Conservation (phyloP, 805 yeast genomes). For the Starmera dryadoides region DNA sequence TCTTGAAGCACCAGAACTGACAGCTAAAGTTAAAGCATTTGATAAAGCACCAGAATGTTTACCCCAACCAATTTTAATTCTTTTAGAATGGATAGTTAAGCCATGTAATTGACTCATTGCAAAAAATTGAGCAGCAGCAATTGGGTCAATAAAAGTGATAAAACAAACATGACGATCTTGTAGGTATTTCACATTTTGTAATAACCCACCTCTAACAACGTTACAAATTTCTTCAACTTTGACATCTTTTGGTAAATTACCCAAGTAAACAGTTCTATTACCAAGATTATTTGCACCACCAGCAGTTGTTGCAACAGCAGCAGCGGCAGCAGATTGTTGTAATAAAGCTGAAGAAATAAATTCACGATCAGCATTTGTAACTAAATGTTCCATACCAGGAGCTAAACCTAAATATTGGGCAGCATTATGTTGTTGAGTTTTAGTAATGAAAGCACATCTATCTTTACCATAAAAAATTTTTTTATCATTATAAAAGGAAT, state of each 20-base stretch:
- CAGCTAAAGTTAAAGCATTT: slow-evolving; percentile 81
- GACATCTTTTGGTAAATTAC: slow-evolving; percentile 82
- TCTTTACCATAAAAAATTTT: slow-evolving; percentile 91
- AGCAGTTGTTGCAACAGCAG: slow-evolving; percentile 91
- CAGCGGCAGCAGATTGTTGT: slow-evolving; percentile 95
- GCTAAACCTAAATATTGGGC: slow-evolving; percentile 90
- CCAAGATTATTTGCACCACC: slow-evolving; percentile 92
- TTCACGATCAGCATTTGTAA: slow-evolving; percentile 58
- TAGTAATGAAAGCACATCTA: slow-evolving; percentile 89
- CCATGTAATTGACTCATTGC: slow-evolving; percentile 93
- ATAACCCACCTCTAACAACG: slow-evolving; percentile 89
- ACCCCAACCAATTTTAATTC: slow-evolving; percentile 96
- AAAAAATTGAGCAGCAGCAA: slow-evolving; percentile 95
- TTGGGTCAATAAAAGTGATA: slow-evolving; percentile 91
- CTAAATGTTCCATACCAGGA: slow-evolving; percentile 79
- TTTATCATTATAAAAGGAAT: slow-evolving; percentile 63
- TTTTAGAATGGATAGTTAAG: slow-evolving; percentile 73
- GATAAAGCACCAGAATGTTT: slow-evolving; percentile 91
- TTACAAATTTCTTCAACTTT: slow-evolving; percentile 92
- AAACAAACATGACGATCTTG: slow-evolving; percentile 88
- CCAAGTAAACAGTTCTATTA: slow-evolving; percentile 87
- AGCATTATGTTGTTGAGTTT: slow-evolving; percentile 94
- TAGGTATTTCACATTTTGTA: slow-evolving; percentile 75
- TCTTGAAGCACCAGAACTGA: slow-evolving; percentile 89
- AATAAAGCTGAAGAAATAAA: slow-evolving; percentile 66